Percentiles rank a stretch among this genome's conserved stretches.
These are phyloP conservation scores for Thraustotheca clavata DNA, from an alignment of 352 stramenopile genomes.

Conservation along the genomic window DNA sequence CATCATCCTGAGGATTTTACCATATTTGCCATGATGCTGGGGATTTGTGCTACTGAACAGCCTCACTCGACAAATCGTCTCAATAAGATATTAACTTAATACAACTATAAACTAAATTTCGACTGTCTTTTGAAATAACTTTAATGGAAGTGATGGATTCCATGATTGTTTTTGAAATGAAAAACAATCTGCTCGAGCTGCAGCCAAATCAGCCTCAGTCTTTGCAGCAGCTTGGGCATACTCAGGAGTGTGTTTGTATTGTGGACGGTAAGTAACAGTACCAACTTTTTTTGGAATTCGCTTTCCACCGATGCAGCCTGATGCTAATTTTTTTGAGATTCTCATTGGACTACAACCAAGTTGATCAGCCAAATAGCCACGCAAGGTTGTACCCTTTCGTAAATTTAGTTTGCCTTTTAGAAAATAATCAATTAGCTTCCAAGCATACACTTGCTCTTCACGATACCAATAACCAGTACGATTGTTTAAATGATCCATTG, in stretches of 20 bases:
- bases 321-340: constrained; percentile 71
- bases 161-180: not conserved
- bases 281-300: constrained; percentile 68
- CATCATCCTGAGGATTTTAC: too few relatives aligned
- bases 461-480: constrained; percentile 57
- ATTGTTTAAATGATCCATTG: not conserved
- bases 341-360: constrained; percentile 69
- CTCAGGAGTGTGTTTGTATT: not conserved
- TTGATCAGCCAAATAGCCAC: constrained; percentile 46
- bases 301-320: constrained; percentile 50
- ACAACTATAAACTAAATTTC: too few relatives aligned
- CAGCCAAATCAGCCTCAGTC: not conserved
- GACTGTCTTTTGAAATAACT: too few relatives aligned
- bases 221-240: not conserved
- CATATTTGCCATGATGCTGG: too few relatives aligned
- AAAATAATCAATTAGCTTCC: constrained; percentile 53
- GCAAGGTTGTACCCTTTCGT: constrained; percentile 51
- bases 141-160: not conserved
- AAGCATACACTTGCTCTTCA: constrained; percentile 60
- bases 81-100: too few relatives aligned
- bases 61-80: too few relatives aligned
- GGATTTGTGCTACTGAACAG: too few relatives aligned
- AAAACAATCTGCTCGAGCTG: not conserved
- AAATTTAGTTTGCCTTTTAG: constrained; percentile 56
- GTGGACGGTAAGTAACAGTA: constrained; percentile 35